phyloP scores from a whole-genome alignment of 495 filamentous ascomycete genomes.

The Glonium stellatum region DNA sequence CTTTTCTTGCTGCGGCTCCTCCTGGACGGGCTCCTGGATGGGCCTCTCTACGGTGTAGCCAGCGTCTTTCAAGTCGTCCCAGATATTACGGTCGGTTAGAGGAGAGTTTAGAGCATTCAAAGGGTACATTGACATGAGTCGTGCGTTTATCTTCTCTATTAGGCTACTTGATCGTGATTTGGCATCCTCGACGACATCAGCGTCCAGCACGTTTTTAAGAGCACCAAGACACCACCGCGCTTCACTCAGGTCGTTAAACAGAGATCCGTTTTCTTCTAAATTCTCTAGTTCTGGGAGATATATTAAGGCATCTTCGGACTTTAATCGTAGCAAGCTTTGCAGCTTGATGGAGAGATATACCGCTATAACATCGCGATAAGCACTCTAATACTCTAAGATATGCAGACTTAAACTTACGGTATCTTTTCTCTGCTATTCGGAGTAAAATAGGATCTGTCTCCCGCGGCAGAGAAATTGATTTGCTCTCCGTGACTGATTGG shows the following conservation, averaged over 20 bases:
- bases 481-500: not conserved
- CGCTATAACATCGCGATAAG: conserved; percentile 1
- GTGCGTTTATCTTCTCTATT: conserved; percentile 20
- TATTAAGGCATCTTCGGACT: conserved; percentile 1
- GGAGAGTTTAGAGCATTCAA: conserved; percentile 5
- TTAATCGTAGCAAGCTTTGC: conserved; percentile 8
- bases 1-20: conserved; percentile 10
- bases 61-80: conserved; percentile 15
- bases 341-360: conserved; percentile 19
- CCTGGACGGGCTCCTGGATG: not conserved
- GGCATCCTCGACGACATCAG: conserved; percentile 6
- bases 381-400: no score
- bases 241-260: conserved; percentile 14
- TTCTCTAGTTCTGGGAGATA: conserved; percentile 11
- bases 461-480: not conserved
- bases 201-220: conserved; percentile 10
- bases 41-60: conserved; percentile 7
- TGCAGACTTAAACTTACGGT: not conserved
- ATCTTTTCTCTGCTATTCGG: conserved; percentile 15
- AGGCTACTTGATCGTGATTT: conserved; percentile 8
- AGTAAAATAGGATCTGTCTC: conserved; percentile 20
- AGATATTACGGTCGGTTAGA: conserved; percentile 9
- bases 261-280: conserved; percentile 5
- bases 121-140: conserved; percentile 24
- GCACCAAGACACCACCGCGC: conserved; percentile 17